Percentiles rank a stretch among this genome's conserved stretches.
Conservation (phyloP, 2,329 filamentous ascomycete species). For the Parastagonospora nodorum region DNA sequence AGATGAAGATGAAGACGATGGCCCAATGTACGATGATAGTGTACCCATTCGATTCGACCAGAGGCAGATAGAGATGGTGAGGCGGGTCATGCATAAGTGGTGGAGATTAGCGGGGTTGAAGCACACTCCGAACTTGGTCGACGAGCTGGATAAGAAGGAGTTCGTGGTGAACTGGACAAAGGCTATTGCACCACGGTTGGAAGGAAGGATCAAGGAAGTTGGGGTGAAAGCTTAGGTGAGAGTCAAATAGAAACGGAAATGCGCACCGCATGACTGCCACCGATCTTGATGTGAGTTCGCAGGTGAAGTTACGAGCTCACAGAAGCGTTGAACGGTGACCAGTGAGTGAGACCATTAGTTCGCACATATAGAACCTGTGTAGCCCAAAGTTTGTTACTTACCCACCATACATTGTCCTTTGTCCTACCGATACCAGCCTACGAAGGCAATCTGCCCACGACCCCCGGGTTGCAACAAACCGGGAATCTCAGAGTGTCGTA, state of each 20-base stretch:
- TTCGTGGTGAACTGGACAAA: slow-evolving; percentile 75
- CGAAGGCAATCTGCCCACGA: too few species aligned
- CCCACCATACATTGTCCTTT: too few species aligned
- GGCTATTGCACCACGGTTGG: slow-evolving; percentile 76
- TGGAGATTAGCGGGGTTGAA: slow-evolving; percentile 69
- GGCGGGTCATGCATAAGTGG: slow-evolving; percentile 75
- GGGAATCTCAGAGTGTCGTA: too few species aligned
- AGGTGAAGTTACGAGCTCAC: too few species aligned
- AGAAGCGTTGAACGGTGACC: too few species aligned
- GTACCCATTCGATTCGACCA: slow-evolving; percentile 49
- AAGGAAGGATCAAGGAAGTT: slow-evolving; percentile 69
- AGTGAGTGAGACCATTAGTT: too few species aligned
- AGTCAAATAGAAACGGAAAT: background rate
- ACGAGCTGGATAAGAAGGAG: slow-evolving; percentile 64
- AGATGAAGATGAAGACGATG: slow-evolving; percentile 48
- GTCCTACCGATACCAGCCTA: too few species aligned
- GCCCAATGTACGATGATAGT: slow-evolving; percentile 47
- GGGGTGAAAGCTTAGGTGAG: slow-evolving; percentile 6
- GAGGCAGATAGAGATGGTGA: slow-evolving; percentile 64
- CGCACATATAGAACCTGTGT: too few species aligned
- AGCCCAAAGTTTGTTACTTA: too few species aligned
- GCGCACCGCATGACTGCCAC: background rate
- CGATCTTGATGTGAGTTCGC: too few species aligned
- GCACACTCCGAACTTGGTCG: slow-evolving; percentile 52
- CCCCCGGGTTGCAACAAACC: too few species aligned